Evolutionary conservation across 176 grass and related monocot genomes (phyloP).

Genomic region (Eragrostis curvula): DNA sequence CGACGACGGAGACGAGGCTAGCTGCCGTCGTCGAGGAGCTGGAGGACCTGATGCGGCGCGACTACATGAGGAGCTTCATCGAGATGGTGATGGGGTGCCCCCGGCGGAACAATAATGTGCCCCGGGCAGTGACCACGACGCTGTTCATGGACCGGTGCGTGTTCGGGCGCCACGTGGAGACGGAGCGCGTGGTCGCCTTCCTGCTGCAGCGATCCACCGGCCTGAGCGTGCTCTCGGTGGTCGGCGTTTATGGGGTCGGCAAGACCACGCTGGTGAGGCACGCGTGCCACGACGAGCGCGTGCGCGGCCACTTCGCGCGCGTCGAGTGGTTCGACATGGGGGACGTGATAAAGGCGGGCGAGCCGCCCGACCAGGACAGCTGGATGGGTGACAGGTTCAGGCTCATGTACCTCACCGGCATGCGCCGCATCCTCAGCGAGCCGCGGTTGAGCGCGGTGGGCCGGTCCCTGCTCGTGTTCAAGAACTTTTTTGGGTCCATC

Average conservation of each 20-base stretch:
- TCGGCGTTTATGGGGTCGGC: slow-evolving; percentile 23
- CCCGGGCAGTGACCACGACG: slow-evolving; percentile 20
- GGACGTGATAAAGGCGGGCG: no score
- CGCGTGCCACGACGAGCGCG: slow-evolving; percentile 48
- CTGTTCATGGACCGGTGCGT: slow-evolving; percentile 53
- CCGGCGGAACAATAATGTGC: neutral
- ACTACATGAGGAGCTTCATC: slow-evolving; percentile 49
- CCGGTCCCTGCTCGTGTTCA: slow-evolving; percentile 44
- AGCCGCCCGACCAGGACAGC: no score
- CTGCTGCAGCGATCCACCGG: neutral
- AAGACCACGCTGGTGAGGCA: slow-evolving; percentile 51
- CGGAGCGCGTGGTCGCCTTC: slow-evolving; percentile 43
- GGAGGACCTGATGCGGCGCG: slow-evolving; percentile 26
- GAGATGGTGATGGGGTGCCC: slow-evolving; percentile 43
- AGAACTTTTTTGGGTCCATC: slow-evolving; percentile 38
- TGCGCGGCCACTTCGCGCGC: slow-evolving; percentile 41
- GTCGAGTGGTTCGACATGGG: neutral
- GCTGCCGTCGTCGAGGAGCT: slow-evolving; percentile 15
- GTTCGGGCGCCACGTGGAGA: slow-evolving; percentile 49
- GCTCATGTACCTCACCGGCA: no score
- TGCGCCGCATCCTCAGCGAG: no score
- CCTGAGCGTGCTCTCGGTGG: slow-evolving; percentile 39
- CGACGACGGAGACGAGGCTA: neutral
- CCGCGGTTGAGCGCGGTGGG: no score
- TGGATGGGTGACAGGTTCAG: no score